Evolutionary conservation across 2,329 filamentous ascomycete species (phyloP).

Genomic region (Epichloe festucae): DNA sequence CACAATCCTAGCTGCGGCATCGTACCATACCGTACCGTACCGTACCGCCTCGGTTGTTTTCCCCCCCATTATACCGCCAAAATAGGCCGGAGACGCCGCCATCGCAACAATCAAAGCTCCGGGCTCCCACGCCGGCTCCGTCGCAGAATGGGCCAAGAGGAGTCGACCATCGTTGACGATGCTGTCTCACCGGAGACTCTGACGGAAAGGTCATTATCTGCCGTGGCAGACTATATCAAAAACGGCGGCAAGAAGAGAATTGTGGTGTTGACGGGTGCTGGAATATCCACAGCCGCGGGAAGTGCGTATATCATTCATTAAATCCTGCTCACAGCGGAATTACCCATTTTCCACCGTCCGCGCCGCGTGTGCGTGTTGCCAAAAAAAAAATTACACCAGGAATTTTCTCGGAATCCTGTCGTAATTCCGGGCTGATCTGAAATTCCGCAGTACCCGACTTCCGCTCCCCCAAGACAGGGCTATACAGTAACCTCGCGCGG

Average conservation of each 20-base stretch:
- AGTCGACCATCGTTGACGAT: conserved; percentile 52
- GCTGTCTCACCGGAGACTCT: conserved; percentile 52
- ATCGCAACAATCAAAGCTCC: conserved; percentile 21
- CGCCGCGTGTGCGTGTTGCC: too few relatives aligned
- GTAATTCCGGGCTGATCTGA: background rate
- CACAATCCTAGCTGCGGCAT: background rate
- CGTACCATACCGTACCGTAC: too few relatives aligned
- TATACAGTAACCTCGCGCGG: conserved; percentile 83
- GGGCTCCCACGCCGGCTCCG: conserved; percentile 19
- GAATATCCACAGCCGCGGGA: conserved; percentile 64
- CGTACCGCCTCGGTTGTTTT: too few relatives aligned
- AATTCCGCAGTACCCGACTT: conserved; percentile 68
- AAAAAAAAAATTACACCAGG: too few relatives aligned
- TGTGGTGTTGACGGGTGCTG: conserved; percentile 83
- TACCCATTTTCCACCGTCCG: too few relatives aligned
- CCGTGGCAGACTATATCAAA: conserved; percentile 69
- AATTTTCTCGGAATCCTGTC: too few relatives aligned
- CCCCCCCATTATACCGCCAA: conserved; percentile 12
- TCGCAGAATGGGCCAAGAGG: conserved; percentile 74
- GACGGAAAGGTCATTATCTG: conserved; percentile 53
- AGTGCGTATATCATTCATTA: conserved; percentile 24
- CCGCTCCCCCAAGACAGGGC: conserved; percentile 78
- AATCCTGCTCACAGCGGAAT: too few relatives aligned
- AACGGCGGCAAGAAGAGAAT: conserved; percentile 54
- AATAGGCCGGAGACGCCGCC: conserved; percentile 27